Conservation (phyloP, 2,329 filamentous ascomycete species). For the Penicillium sp. region DNA sequence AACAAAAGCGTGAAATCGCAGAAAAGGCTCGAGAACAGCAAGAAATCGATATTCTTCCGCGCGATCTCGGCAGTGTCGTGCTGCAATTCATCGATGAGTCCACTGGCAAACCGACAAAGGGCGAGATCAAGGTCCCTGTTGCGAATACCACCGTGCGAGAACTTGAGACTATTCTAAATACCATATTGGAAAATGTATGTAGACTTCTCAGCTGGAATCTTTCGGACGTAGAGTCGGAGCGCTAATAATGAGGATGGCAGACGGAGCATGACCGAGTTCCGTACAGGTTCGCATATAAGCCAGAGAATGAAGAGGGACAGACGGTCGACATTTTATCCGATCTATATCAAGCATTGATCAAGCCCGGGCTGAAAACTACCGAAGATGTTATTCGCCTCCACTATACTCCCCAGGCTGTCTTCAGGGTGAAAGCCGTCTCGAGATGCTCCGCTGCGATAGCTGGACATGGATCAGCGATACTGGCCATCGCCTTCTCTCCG, state of each 20-base stretch:
- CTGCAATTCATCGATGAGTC: slow-evolving; percentile 85
- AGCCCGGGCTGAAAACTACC: slow-evolving; percentile 51
- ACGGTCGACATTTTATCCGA: slow-evolving; percentile 45
- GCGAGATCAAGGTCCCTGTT: slow-evolving; percentile 70
- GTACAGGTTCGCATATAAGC: slow-evolving; percentile 62
- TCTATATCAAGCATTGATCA: slow-evolving; percentile 50
- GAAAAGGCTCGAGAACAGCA: slow-evolving; percentile 72
- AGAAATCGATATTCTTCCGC: slow-evolving; percentile 63
- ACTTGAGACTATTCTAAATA: slow-evolving; percentile 80
- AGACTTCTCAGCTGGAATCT: background rate
- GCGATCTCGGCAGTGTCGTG: slow-evolving; percentile 70
- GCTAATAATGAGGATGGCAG: slow-evolving; percentile 23
- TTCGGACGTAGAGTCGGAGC: background rate
- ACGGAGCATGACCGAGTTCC: slow-evolving; percentile 61
- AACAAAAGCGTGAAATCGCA: slow-evolving; percentile 71
- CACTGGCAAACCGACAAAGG: slow-evolving; percentile 63
- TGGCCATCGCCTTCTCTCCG: slow-evolving; percentile 82
- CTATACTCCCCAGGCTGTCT: slow-evolving; percentile 81
- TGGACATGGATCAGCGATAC: slow-evolving; percentile 87
- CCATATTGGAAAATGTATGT: slow-evolving; percentile 69
- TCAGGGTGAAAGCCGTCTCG: slow-evolving; percentile 86
- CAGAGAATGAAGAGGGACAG: slow-evolving; percentile 31
- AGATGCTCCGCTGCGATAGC: slow-evolving; percentile 83
- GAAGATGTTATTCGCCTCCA: slow-evolving; percentile 61
- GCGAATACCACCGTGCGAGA: slow-evolving; percentile 86